Evolutionary conservation across 257 asterid species (phyloP).

Genomic region (Salvia splendens): DNA sequence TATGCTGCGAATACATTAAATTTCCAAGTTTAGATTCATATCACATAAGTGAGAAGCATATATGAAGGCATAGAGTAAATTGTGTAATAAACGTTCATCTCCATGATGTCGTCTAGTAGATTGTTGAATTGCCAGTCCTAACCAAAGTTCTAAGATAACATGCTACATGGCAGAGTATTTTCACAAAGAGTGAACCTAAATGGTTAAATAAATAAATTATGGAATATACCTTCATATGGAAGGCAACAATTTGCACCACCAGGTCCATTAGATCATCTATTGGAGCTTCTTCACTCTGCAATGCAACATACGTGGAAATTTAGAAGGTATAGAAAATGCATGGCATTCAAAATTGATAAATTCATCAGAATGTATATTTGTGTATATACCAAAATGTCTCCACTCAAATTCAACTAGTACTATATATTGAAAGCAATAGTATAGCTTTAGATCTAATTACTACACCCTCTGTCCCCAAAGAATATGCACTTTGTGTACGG

Average conservation of each 20-base stretch:
- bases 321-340: constrained; percentile 13
- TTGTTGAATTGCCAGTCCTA: background rate
- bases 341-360: background rate
- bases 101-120: background rate
- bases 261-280: constrained; percentile 82
- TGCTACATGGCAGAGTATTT: background rate
- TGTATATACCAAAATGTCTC: background rate
- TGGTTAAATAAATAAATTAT: too few species aligned
- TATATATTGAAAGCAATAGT: background rate
- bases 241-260: constrained; percentile 85
- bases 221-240: constrained; percentile 81
- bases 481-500: too few species aligned
- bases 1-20: constrained; percentile 67
- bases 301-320: constrained; percentile 16
- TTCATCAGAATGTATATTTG: background rate
- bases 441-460: background rate
- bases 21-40: constrained; percentile 19
- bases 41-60: constrained; percentile 11
- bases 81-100: background rate
- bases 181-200: background rate
- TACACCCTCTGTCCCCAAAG: too few species aligned
- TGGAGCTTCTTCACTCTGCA: constrained; percentile 58
- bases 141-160: constrained; percentile 17
- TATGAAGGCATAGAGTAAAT: background rate
- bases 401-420: background rate